Evolutionary conservation across 2,329 filamentous ascomycete species (phyloP), one percentile per base, ranked within the genome.

Genomic region (Aspergillus sp.): DNA sequence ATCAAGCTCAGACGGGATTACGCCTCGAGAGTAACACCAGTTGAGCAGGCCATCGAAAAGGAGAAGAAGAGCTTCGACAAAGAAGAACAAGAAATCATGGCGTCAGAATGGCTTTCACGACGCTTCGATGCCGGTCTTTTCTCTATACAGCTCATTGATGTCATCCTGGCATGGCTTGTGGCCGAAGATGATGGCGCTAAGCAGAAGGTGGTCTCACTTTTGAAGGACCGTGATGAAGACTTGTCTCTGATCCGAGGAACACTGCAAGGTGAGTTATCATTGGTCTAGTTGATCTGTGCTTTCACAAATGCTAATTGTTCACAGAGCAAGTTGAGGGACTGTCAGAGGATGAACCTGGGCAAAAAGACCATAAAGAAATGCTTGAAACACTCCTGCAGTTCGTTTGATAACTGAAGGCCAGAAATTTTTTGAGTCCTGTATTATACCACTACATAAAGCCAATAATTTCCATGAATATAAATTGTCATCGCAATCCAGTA

Each of bases 121-220:
- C 77, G 88, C 43, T 75, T 97, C 13, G 90, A 95, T 54, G 89
- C 88, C 0, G 93, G 93, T 0, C 71, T 97, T 5, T 95, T 88
- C 65, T 85, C 81, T 22, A 69, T 96, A 47, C 89, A 95, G 71
- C 86, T 82, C 2, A 80, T 93, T 41, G 91, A 97, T 71, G 79
- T 90, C 0, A 81, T 93, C 25, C 69, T 98, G 25, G 88, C 90
- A 10, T 98, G 93, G 93, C 76, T 97, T 27, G 78, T 89, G 6
- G 93, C 90, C 0, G 93, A 98, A 69, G 93, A 98, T 60, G 76
- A 76, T 30, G 89, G 88, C 0, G 87, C 88, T 1, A 81, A 77
- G 58, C 74, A 71, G 48, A 85, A 77, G 58, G 82, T 95, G 27
- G 68, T 75, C 44, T 70, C 75, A 19, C 68, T 86, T 3, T 70